Evolutionary conservation across 1,139 yeast genomes (phyloP).

Genomic region (Arxiozyma telluris): DNA sequence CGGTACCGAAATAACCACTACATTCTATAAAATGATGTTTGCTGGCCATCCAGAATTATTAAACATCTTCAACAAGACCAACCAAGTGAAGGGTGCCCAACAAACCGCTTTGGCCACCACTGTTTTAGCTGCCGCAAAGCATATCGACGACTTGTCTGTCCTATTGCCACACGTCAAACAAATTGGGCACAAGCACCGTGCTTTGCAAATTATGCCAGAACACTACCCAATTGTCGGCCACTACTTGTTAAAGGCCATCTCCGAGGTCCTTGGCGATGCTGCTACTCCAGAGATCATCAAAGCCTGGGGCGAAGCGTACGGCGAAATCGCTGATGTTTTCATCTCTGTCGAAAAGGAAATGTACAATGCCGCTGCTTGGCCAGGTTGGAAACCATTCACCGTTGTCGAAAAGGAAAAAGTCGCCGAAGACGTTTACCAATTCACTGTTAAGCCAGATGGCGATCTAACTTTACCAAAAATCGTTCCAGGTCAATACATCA

Average conservation of each 20-base stretch:
- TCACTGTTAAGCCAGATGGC: slow-evolving; percentile 40
- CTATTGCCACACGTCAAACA: slow-evolving; percentile 48
- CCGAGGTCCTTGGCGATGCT: slow-evolving; percentile 45
- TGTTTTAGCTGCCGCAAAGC: slow-evolving; percentile 51
- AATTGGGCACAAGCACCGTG: slow-evolving; percentile 59
- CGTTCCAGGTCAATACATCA: slow-evolving; percentile 50
- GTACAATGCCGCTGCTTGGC: slow-evolving; percentile 45
- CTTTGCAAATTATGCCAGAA: slow-evolving; percentile 51
- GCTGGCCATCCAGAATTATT: slow-evolving; percentile 44
- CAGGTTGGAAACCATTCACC: slow-evolving; percentile 45
- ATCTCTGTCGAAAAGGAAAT: slow-evolving; percentile 46
- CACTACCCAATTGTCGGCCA: slow-evolving; percentile 60
- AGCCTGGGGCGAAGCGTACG: slow-evolving; percentile 65
- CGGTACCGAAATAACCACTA: slow-evolving; percentile 48
- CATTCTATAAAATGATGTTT: slow-evolving; percentile 51
- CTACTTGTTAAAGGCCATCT: slow-evolving; percentile 45
- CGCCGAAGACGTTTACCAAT: slow-evolving; percentile 38
- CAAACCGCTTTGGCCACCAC: slow-evolving; percentile 60
- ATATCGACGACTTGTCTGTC: slow-evolving; percentile 52
- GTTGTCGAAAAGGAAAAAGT: slow-evolving; percentile 40
- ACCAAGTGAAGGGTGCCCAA: slow-evolving; percentile 49
- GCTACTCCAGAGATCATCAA: slow-evolving; percentile 49
- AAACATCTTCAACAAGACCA: slow-evolving; percentile 50
- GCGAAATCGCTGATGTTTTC: slow-evolving; percentile 51
- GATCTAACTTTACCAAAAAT: slow-evolving; percentile 34